Percentiles rank a stretch among this genome's conserved stretches.
Evolutionary conservation across 2,329 filamentous ascomycete species (phyloP).

Genomic region (Trichoderma sp.): DNA sequence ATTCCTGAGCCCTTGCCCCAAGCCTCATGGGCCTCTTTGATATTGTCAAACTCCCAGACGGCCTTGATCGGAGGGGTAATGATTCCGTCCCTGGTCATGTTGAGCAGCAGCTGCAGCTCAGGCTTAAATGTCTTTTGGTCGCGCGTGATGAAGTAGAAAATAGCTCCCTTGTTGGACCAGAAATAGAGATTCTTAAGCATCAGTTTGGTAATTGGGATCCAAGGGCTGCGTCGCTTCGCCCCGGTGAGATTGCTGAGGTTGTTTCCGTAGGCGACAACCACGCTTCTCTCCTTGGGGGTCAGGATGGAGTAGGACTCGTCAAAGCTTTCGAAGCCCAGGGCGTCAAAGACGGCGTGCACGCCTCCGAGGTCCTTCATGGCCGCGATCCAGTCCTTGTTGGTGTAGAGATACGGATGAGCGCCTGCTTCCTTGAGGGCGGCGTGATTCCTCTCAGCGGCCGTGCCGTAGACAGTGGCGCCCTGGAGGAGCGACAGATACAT

Average conservation of each 20-base stretch:
- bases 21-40: slow-evolving; percentile 41
- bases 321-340: slow-evolving; percentile 53
- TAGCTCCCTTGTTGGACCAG: slow-evolving; percentile 36
- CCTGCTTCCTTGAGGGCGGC: slow-evolving; percentile 41
- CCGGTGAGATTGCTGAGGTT: slow-evolving; percentile 38
- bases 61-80: slow-evolving; percentile 43
- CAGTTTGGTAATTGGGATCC: slow-evolving; percentile 40
- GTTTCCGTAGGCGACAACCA: slow-evolving; percentile 43
- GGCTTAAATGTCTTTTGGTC: slow-evolving; percentile 38
- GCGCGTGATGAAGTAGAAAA: slow-evolving; percentile 42
- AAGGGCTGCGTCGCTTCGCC: slow-evolving; percentile 38
- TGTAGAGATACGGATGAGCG: slow-evolving; percentile 49
- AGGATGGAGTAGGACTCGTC: slow-evolving; percentile 53
- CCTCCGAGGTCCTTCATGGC: slow-evolving; percentile 49
- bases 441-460: slow-evolving; percentile 50
- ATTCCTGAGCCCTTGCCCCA: slow-evolving; percentile 42
- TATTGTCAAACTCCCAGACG: slow-evolving; percentile 45
- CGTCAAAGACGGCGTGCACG: slow-evolving; percentile 50
- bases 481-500: slow-evolving; percentile 45
- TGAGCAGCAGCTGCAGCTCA: slow-evolving; percentile 37
- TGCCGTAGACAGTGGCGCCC: slow-evolving; percentile 53
- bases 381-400: slow-evolving; percentile 51
- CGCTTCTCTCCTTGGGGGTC: slow-evolving; percentile 36
- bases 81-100: slow-evolving; percentile 36
- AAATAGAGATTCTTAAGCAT: slow-evolving; percentile 35